Evolutionary conservation across 1,139 yeast genomes (phyloP).

Genomic region (Fermentozyma sake): DNA sequence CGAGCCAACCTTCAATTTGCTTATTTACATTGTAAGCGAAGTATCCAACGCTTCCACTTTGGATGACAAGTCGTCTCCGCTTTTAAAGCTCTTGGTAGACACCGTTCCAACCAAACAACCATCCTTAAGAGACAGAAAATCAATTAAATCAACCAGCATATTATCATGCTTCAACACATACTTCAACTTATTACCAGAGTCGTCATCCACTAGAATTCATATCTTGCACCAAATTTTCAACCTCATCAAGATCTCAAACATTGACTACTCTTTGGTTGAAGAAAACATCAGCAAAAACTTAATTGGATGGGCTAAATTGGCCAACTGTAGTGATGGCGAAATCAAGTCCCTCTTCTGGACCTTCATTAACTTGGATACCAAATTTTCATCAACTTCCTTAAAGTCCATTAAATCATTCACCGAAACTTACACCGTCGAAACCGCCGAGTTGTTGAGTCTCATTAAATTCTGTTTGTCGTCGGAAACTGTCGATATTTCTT

Average conservation of each 20-base stretch:
- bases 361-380: slow-evolving; percentile 33
- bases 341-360: slow-evolving; percentile 35
- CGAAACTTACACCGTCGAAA: slow-evolving; percentile 16
- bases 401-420: slow-evolving; percentile 35
- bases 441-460: slow-evolving; percentile 30
- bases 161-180: slow-evolving; percentile 40
- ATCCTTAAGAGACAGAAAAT: slow-evolving; percentile 44
- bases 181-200: slow-evolving; percentile 40
- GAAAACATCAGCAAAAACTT: slow-evolving; percentile 35
- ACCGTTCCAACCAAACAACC: slow-evolving; percentile 37
- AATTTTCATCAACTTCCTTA: slow-evolving; percentile 28
- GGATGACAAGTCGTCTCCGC: slow-evolving; percentile 21
- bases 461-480: slow-evolving; percentile 36
- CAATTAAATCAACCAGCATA: slow-evolving; percentile 41
- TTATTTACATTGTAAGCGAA: slow-evolving; percentile 32
- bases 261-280: slow-evolving; percentile 34
- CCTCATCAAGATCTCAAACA: slow-evolving; percentile 27
- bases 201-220: slow-evolving; percentile 29
- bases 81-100: slow-evolving; percentile 29
- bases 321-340: slow-evolving; percentile 23
- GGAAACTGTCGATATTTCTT: slow-evolving; percentile 42
- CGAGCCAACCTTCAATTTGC: slow-evolving; percentile 43
- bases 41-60: slow-evolving; percentile 27
- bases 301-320: slow-evolving; percentile 29
- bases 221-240: slow-evolving; percentile 31